A percentile compares a stretch with the other conserved stretches of the same genome.
Conservation (phyloP, 2,329 filamentous ascomycete genomes). For the Penicillium sp. region DNA sequence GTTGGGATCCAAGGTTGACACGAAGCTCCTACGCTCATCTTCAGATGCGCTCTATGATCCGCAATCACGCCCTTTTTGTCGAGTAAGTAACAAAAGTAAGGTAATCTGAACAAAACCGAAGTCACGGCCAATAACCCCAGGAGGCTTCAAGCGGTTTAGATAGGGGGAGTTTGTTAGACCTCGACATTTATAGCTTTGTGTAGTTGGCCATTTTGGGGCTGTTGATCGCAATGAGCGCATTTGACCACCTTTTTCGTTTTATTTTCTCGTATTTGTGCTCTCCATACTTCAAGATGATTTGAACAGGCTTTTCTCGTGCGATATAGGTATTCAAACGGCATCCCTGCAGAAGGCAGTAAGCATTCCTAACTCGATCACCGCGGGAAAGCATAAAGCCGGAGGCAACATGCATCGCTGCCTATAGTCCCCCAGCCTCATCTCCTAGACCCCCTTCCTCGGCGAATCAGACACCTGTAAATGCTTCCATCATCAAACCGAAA, state of each 20-base stretch:
- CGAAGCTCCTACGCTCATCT: neutral
- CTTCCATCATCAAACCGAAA: conserved; percentile 9
- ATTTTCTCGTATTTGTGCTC: neutral
- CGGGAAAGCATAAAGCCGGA: neutral
- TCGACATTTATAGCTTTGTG: neutral
- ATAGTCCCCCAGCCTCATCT: conserved; percentile 14
- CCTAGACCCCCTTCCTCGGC: neutral
- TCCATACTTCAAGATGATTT: neutral
- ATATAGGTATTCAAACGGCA: neutral
- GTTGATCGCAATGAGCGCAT: neutral
- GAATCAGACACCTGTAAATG: conserved; percentile 14
- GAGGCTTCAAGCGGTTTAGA: neutral
- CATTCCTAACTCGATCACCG: neutral
- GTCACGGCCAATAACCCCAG: neutral
- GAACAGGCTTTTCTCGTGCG: neutral
- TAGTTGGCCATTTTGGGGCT: neutral
- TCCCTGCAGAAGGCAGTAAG: neutral
- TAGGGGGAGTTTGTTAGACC: neutral
- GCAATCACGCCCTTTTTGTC: neutral
- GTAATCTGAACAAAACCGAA: neutral
- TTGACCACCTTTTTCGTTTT: neutral
- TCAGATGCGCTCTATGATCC: neutral
- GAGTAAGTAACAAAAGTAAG: neutral
- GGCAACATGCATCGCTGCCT: neutral
- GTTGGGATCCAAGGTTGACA: neutral